Evolutionary conservation across 768 basidiomycete genomes (phyloP), one percentile per base, ranked within the genome.

Genomic region (Sporobolomyces phaffii): DNA sequence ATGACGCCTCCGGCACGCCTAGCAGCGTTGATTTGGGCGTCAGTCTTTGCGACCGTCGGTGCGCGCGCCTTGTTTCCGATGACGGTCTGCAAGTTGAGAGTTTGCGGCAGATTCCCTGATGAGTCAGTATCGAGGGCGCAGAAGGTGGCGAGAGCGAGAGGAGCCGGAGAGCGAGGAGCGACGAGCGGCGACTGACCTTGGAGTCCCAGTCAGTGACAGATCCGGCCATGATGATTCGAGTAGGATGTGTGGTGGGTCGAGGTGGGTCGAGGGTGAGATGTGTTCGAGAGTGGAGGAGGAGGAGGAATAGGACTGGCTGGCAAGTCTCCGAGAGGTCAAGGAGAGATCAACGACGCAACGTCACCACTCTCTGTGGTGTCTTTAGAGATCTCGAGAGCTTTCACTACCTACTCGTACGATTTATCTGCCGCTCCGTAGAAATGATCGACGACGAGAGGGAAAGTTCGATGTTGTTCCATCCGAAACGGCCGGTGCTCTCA

Each of bases 171-270:
- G 45, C 3, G 20, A 9, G 22, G 15, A 28, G n/a, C 20, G 28
- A 24, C 10, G n/a, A 15, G 2, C 31, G 33, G 41, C 24, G 41
- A 48, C 33, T 14, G 38, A 68, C 62, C 48, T 72, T 49, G 28
- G 40, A 45, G 43, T 72, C 71, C 71, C 71, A 72, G 56, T 72
- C 71, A 38, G 67, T 68, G 28, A 68, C 38, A 28, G 53, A 58
- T 34, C 70, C 57, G 34, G 43, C 50, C 61, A 49, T 41, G 20
- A 17, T 20, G 41, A n/a, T n/a, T n/a, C 36, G 1, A 14, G 20
- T 5, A 17, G 45, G 31, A 49, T 36, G 40, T 15, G 18, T 43
- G 5, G 20, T 31, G 18, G 36, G 40, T 20, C 1, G 14, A n/a
- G 10, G 5, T n/a, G 18, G 14, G 24, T 8, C 18, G 1, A 51